Conservation (phyloP, 2,329 filamentous ascomycete species). For the Verticillium alfalfae region DNA sequence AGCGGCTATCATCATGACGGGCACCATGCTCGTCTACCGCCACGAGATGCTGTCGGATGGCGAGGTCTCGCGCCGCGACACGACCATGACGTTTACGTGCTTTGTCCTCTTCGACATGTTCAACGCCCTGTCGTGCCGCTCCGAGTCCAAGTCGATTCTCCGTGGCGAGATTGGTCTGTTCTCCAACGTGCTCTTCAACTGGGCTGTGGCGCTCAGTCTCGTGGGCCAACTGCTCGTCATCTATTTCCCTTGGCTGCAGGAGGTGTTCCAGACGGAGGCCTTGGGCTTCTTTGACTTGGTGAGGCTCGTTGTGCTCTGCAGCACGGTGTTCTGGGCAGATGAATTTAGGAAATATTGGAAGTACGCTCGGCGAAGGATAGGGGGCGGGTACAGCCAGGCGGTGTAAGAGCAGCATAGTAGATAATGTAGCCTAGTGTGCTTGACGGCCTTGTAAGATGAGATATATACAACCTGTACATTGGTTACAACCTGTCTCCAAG, state of each 20-base stretch:
- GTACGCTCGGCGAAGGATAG: slow-evolving; percentile 51
- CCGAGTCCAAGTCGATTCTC: slow-evolving; percentile 82
- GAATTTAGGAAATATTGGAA: slow-evolving; percentile 79
- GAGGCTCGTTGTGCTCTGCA: slow-evolving; percentile 68
- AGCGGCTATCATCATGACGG: slow-evolving; percentile 83
- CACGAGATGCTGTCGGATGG: slow-evolving; percentile 84
- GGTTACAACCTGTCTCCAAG: neutral
- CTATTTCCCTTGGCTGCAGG: slow-evolving; percentile 89
- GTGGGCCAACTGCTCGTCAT: slow-evolving; percentile 86
- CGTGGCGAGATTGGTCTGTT: slow-evolving; percentile 79
- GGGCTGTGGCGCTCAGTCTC: slow-evolving; percentile 81
- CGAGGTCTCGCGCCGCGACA: slow-evolving; percentile 84
- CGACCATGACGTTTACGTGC: slow-evolving; percentile 98
- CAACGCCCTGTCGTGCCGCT: slow-evolving; percentile 90
- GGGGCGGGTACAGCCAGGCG: slow-evolving; percentile 59
- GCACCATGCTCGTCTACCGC: slow-evolving; percentile 86
- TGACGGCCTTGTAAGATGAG: neutral
- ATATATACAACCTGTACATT: neutral
- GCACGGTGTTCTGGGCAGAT: slow-evolving; percentile 91
- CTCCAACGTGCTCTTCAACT: slow-evolving; percentile 92
- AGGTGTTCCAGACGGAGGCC: slow-evolving; percentile 93
- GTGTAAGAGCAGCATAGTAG: slow-evolving; percentile 37
- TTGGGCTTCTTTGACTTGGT: slow-evolving; percentile 69
- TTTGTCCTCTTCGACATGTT: slow-evolving; percentile 99
- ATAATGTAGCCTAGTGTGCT: neutral